These are phyloP conservation scores for Fusarium fracticaudum DNA, from an alignment of 2,329 filamentous ascomycete species.

Conservation along the genomic window DNA sequence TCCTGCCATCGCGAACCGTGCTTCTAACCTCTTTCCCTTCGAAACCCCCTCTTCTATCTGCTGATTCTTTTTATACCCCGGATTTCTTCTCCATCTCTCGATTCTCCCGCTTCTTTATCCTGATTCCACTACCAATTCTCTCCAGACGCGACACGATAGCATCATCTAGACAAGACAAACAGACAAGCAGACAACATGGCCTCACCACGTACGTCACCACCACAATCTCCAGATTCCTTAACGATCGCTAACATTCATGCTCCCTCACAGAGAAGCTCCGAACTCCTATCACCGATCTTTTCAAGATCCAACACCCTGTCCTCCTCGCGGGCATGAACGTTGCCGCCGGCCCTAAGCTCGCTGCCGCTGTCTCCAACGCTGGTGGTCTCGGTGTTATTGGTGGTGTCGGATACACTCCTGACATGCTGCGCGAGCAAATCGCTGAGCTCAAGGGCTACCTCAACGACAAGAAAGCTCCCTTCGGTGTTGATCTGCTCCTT, in stretches of 20 bases:
- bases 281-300: constrained; percentile 92
- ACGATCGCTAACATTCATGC: constrained; percentile 17
- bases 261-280: constrained; percentile 67
- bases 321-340: constrained; percentile 99
- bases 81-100: not conserved
- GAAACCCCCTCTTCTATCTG: constrained; percentile 24
- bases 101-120: not conserved
- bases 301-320: constrained; percentile 97
- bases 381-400: constrained; percentile 97
- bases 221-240: not conserved
- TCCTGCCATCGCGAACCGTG: constrained; percentile 6
- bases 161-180: not conserved
- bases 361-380: constrained; percentile 95
- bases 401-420: constrained; percentile 93
- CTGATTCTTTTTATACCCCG: constrained; percentile 40
- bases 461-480: constrained; percentile 90
- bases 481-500: constrained; percentile 92
- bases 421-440: constrained; percentile 96
- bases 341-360: constrained; percentile 93
- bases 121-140: not conserved
- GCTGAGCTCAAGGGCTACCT: constrained; percentile 91
- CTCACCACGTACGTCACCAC: constrained; percentile 76
- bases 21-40: constrained; percentile 15
- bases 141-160: constrained; percentile 17
- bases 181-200: constrained; percentile 65